Evolutionary conservation across 1,284 basidiomycete species (phyloP).

Genomic region (Pseudozyma tsukubaensis): DNA sequence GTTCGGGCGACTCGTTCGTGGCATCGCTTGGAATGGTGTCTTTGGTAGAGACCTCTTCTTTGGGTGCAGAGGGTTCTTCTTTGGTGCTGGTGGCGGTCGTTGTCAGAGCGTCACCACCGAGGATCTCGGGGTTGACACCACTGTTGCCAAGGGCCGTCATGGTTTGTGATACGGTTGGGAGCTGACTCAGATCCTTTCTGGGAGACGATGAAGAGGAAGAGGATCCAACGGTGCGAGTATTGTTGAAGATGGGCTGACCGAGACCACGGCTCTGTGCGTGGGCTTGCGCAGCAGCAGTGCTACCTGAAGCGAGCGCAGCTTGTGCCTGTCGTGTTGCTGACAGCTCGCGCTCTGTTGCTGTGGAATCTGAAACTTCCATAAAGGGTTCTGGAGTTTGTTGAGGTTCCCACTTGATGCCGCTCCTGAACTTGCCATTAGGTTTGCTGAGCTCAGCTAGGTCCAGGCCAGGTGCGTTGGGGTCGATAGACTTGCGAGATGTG

Average conservation of each 20-base stretch:
- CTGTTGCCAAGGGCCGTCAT: conserved; percentile 33
- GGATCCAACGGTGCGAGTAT: not conserved
- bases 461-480: conserved; percentile 9
- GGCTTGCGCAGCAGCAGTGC: conserved; percentile 55
- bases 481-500: conserved; percentile 24
- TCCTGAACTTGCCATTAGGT: conserved; percentile 55
- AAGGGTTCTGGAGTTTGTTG: conserved; percentile 48
- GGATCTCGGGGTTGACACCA: conserved; percentile 38
- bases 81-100: not conserved
- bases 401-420: conserved; percentile 48
- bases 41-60: not conserved
- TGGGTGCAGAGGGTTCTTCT: not conserved
- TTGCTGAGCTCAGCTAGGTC: conserved; percentile 47
- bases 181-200: not conserved
- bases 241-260: conserved; percentile 41
- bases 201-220: conserved; percentile 3
- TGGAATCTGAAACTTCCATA: conserved; percentile 42
- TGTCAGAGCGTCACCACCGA: conserved; percentile 9
- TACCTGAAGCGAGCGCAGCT: conserved; percentile 34
- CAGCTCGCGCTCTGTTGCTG: conserved; percentile 19
- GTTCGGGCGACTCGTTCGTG: not conserved
- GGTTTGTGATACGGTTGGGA: conserved; percentile 39
- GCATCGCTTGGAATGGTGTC: not conserved
- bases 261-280: conserved; percentile 29
- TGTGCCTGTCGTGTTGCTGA: conserved; percentile 3